Base-by-base conservation (phyloP, 1,284 basidiomycete genomes). In the Trametes hirsuta region DNA sequence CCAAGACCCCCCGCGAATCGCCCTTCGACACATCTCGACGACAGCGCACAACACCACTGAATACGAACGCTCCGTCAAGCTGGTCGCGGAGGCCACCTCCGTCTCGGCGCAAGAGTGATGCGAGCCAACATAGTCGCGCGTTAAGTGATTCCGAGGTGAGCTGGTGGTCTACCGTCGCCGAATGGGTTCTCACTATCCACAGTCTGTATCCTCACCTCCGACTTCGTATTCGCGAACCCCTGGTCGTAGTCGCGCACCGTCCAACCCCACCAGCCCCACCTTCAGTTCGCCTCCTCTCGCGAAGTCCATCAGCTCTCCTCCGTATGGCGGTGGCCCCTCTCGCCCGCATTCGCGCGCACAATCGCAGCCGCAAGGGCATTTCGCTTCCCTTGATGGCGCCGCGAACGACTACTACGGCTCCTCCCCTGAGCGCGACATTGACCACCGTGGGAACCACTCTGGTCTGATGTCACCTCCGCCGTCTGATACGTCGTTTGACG, bases 101-200 rank as follows among this genome's bases (percentile, higher is more conserved):
- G 6, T 75, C 79, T 46, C 78, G 90, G 54, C 77, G 88, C 49
- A 87, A 81, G 75, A 91, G 89, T 61, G 82, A 88, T 65, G 87
- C 86, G 11, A 85, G 88, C 24, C 75, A 45, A 45, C 48, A 77
- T 40, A 74, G 74, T 48, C 77, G 76, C 35, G 69, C 75, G 15
- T 62, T 71, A 45, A 91, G 88, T 66, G 90, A 92, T 66, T 85
- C 84, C 4, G 90, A 92, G 79, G 88, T 90, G 53, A 56, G 81
- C 74, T 2, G 24, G 6, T 18, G 15, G 4, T 15, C 2, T 30
- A 49, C 49, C 46, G 15, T 40, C 9, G 15, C 44, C 22, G 41
- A 42, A 25, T 18, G 12, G 18, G 4, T 4, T 12, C 30, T 49
- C 50, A 39, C 40, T 18, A 11, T 21, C 24, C 11, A 3, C 21